These are phyloP conservation scores for Singerocomus rubriflavus DNA, from an alignment of 1,284 basidiomycete genomes.

Conservation along the genomic window DNA sequence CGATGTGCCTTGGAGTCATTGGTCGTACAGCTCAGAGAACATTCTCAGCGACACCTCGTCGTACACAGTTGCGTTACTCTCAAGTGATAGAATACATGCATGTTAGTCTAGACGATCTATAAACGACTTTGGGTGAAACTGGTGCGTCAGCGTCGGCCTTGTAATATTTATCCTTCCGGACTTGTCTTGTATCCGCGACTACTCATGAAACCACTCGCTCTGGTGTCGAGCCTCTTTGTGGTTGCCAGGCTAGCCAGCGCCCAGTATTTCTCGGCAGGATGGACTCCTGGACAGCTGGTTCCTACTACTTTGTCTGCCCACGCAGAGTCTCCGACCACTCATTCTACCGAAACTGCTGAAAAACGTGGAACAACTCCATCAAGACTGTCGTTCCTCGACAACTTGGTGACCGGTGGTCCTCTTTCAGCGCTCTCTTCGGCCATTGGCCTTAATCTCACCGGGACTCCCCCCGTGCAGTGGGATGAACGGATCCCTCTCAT, in stretches of 20 bases:
- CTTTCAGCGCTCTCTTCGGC: slow-evolving; percentile 50
- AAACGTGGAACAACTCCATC: slow-evolving; percentile 11
- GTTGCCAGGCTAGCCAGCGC: slow-evolving; percentile 43
- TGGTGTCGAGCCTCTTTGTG: slow-evolving; percentile 36
- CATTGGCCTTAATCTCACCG: slow-evolving; percentile 67
- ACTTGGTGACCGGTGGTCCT: slow-evolving; percentile 36
- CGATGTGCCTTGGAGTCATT: neutral
- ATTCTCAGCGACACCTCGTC: too few relatives aligned
- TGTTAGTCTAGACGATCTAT: too few relatives aligned
- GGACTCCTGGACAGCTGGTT: slow-evolving; percentile 65
- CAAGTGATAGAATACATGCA: too few relatives aligned
- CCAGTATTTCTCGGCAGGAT: slow-evolving; percentile 76
- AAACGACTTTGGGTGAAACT: too few relatives aligned
- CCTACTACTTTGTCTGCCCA: slow-evolving; percentile 26
- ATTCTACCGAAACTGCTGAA: slow-evolving; percentile 18
- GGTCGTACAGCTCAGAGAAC: too few relatives aligned
- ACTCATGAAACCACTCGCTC: slow-evolving; percentile 47
- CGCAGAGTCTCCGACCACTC: slow-evolving; percentile 15
- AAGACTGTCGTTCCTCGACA: slow-evolving; percentile 28
- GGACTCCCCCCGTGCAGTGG: slow-evolving; percentile 54
- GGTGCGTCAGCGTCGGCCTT: too few relatives aligned
- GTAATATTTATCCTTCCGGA: too few relatives aligned
- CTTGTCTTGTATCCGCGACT: neutral
- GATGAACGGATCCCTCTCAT: slow-evolving; percentile 69
- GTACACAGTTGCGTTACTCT: too few relatives aligned